Conservation (phyloP, 179 eudicot genomes). For the Spergularia azorica region DNA sequence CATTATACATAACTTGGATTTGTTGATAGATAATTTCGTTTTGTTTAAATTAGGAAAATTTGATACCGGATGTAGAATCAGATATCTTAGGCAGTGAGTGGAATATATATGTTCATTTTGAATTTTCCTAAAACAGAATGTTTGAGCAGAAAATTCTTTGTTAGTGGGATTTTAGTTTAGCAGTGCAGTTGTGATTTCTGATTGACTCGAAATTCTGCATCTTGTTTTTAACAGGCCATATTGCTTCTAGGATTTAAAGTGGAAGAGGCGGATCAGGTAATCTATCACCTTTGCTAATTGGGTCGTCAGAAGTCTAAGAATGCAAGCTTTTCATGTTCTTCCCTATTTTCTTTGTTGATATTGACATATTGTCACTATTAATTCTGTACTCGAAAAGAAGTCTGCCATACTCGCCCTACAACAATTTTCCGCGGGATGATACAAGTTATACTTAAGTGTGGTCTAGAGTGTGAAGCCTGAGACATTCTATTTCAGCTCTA, state of each 20-base stretch:
- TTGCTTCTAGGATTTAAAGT: conserved; percentile 52
- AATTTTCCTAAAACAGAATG: too few relatives aligned
- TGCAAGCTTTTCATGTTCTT: background rate
- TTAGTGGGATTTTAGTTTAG: background rate
- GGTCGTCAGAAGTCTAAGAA: background rate
- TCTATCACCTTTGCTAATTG: background rate
- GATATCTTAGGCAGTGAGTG: too few relatives aligned
- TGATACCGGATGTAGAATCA: too few relatives aligned
- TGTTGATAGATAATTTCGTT: too few relatives aligned
- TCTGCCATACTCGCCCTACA: background rate
- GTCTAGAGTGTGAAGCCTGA: too few relatives aligned
- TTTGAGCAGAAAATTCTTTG: too few relatives aligned
- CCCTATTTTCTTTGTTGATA: background rate
- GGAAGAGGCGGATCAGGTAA: conserved; percentile 55
- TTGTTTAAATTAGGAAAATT: too few relatives aligned
- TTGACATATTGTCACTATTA: background rate
- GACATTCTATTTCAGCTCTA: too few relatives aligned
- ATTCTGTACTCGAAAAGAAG: background rate
- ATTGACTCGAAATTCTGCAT: background rate
- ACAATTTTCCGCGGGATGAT: too few relatives aligned
- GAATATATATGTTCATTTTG: too few relatives aligned
- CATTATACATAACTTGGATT: too few relatives aligned
- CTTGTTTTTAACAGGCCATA: conserved; percentile 42
- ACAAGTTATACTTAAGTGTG: too few relatives aligned
- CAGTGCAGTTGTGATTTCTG: background rate